A percentile compares a stretch with the other conserved stretches of the same genome.
Conservation (phyloP, 148 eudicot species). For the Arbutus unedo region DNA sequence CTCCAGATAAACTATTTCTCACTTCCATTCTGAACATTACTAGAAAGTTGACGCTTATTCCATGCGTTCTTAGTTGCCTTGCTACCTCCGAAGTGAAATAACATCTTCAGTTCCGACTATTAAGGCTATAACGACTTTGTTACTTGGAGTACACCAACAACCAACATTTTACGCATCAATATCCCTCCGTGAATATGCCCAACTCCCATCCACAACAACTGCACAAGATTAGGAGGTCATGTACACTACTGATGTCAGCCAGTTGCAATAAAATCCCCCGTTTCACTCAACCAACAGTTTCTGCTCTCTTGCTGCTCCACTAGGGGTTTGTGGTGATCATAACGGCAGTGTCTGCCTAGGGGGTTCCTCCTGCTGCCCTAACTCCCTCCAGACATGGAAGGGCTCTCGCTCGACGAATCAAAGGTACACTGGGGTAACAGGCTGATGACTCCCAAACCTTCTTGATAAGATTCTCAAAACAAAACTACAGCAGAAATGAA, state of each 20-base stretch:
- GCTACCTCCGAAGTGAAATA: neutral
- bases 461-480: neutral
- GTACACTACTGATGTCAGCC: neutral
- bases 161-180: neutral
- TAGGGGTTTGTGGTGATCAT: too few relatives aligned
- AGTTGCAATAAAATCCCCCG: too few relatives aligned
- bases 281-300: neutral
- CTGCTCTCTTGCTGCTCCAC: neutral
- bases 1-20: neutral
- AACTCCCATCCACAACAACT: neutral
- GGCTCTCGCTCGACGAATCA: too few relatives aligned
- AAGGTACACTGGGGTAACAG: too few relatives aligned
- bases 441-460: neutral
- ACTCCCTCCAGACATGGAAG: too few relatives aligned
- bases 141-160: neutral
- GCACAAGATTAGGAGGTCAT: neutral
- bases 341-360: too few relatives aligned
- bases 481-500: too few relatives aligned
- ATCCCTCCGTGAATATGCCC: neutral
- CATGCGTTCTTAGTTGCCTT: neutral
- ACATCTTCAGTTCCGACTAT: neutral
- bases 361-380: too few relatives aligned
- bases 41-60: neutral
- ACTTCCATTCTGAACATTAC: slow-evolving; percentile 1
- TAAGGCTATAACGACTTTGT: neutral